A percentile compares a stretch with the other conserved stretches of the same genome.
Conservation (phyloP, 2,329 filamentous ascomycete genomes). For the Penicillium hordei region DNA sequence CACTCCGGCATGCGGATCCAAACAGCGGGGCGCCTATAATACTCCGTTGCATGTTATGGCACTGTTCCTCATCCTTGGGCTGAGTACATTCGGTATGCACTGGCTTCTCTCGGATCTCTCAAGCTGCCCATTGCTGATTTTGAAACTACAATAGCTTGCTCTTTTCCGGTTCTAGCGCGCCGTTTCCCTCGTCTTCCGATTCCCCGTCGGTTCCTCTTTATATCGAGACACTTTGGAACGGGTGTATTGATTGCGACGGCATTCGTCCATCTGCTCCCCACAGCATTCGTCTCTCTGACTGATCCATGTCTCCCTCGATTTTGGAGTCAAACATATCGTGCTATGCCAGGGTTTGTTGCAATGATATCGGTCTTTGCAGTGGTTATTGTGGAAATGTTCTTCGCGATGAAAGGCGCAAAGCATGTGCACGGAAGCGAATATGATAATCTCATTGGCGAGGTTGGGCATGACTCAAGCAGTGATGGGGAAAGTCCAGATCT, state of each 20-base stretch:
- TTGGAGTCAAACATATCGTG: conserved; percentile 76
- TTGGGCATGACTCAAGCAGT: conserved; percentile 22
- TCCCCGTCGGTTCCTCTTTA: conserved; percentile 58
- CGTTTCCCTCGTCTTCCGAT: conserved; percentile 61
- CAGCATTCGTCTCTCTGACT: conserved; percentile 60
- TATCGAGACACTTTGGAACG: conserved; percentile 60
- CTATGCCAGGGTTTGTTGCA: conserved; percentile 76
- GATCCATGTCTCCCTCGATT: conserved; percentile 70
- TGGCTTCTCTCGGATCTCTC: neutral
- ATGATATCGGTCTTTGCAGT: conserved; percentile 82
- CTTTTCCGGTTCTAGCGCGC: conserved; percentile 61
- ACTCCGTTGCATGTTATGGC: conserved; percentile 67
- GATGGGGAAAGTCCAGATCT: conserved; percentile 18
- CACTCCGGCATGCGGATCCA: conserved; percentile 38
- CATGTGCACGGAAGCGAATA: conserved; percentile 59
- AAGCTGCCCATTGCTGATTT: conserved; percentile 9
- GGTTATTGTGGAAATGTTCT: conserved; percentile 82
- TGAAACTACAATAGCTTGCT: conserved; percentile 49
- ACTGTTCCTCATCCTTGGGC: conserved; percentile 62
- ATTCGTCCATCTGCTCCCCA: conserved; percentile 62
- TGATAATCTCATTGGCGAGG: conserved; percentile 44
- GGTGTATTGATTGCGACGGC: conserved; percentile 59
- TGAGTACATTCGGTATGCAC: conserved; percentile 47
- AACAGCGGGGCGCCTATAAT: conserved; percentile 55
- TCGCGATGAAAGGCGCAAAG: conserved; percentile 68